phyloP scores from a whole-genome alignment of 73 alveolate species.

The Paramecium octaurelia region DNA sequence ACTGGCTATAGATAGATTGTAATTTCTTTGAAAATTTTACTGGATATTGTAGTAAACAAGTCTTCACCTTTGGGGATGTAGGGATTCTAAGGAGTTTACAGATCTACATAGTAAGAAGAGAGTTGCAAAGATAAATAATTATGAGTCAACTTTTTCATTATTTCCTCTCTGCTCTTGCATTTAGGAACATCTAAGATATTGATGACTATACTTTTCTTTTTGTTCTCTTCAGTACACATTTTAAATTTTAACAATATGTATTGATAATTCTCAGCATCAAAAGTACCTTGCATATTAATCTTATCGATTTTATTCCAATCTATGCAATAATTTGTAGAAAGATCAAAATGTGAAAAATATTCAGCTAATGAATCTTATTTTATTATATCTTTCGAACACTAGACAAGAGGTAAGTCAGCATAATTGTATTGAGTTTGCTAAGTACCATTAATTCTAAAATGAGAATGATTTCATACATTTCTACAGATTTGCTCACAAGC shows the following conservation, averaged over 20 bases:
- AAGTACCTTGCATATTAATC: neutral
- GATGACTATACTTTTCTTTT: neutral
- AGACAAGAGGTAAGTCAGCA: neutral
- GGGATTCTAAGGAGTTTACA: neutral
- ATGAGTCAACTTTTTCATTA: neutral
- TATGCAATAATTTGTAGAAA: conserved; percentile 14
- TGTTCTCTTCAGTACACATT: conserved; percentile 22
- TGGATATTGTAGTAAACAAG: neutral
- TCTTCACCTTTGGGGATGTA: neutral
- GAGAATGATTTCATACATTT: neutral
- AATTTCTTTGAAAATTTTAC: neutral
- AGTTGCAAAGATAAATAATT: neutral
- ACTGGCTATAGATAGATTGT: conserved; percentile 2
- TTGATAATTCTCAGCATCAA: neutral
- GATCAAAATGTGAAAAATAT: conserved; percentile 12
- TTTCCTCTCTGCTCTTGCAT: neutral
- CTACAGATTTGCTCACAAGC: neutral
- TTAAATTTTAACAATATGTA: neutral
- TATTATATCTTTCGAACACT: neutral
- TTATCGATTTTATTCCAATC: conserved; percentile 30
- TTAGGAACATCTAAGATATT: neutral
- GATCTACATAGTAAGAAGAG: neutral
- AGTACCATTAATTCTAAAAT: neutral
- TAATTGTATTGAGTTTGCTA: neutral
- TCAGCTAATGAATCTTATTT: neutral